Percentiles rank a stretch among this genome's conserved stretches.
Evolutionary conservation across 345 rosid genomes (phyloP).

Genomic region (Linum usitatissimum): DNA sequence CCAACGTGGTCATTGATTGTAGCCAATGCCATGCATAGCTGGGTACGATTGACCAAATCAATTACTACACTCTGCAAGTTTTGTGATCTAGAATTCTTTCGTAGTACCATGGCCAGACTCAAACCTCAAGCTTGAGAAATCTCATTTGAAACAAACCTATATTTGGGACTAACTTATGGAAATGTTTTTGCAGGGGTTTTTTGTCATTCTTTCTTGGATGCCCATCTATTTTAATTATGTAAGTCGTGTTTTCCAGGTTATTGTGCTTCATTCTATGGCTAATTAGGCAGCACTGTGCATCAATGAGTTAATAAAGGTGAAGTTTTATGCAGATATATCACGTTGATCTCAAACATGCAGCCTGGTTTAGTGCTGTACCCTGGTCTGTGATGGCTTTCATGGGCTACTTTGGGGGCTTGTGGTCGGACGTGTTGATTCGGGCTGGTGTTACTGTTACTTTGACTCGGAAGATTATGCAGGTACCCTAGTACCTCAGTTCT

Average conservation of each 20-base stretch:
- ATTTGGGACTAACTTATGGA: neutral
- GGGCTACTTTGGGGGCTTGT: slow-evolving; percentile 70
- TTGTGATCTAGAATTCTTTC: neutral
- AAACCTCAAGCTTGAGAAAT: neutral
- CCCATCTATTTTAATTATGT: slow-evolving; percentile 88
- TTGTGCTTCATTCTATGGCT: neutral
- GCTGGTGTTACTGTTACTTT: slow-evolving; percentile 62
- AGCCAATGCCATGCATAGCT: slow-evolving; percentile 95
- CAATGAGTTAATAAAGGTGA: slow-evolving; percentile 14
- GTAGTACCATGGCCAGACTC: neutral
- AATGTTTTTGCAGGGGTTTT: slow-evolving; percentile 56
- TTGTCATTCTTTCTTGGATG: slow-evolving; percentile 99
- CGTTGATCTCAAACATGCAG: slow-evolving; percentile 85
- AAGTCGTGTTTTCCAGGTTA: slow-evolving; percentile 21
- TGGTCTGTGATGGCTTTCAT: slow-evolving; percentile 92
- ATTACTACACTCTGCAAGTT: neutral
- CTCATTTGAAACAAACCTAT: neutral
- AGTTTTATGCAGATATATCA: slow-evolving; percentile 52
- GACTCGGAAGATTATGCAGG: slow-evolving; percentile 97
- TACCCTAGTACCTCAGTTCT: slow-evolving; percentile 7
- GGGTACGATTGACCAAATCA: slow-evolving; percentile 38
- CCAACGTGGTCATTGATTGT: slow-evolving; percentile 89
- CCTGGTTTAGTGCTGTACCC: slow-evolving; percentile 97
- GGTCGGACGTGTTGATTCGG: slow-evolving; percentile 68
- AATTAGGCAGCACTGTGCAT: neutral